Evolutionary conservation across 257 asterid genomes (phyloP).

Genomic region (Ajuga chamaepitys): DNA sequence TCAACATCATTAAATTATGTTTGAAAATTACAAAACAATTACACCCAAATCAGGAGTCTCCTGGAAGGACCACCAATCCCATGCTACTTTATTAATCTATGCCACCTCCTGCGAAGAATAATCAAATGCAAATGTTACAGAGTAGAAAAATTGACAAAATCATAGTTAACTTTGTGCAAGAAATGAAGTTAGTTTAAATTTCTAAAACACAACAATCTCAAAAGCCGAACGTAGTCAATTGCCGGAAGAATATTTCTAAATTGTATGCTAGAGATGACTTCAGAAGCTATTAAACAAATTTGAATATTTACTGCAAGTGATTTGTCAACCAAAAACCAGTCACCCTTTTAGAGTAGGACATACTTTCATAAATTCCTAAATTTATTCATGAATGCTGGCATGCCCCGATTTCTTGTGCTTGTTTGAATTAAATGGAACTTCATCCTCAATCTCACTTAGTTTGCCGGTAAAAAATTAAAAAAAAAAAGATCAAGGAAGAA

Average conservation of each 20-base stretch:
- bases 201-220: background rate
- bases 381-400: background rate
- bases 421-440: background rate
- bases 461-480: background rate
- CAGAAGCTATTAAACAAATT: background rate
- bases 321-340: background rate
- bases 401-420: background rate
- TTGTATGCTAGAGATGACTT: background rate
- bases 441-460: background rate
- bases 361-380: background rate
- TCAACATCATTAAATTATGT: background rate
- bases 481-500: background rate
- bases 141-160: background rate
- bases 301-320: background rate
- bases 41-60: background rate
- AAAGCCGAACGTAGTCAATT: background rate
- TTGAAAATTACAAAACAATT: background rate
- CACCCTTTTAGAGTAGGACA: background rate
- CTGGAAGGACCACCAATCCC: background rate
- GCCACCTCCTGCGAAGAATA: conserved; percentile 4
- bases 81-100: conserved; percentile 8
- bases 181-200: background rate
- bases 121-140: background rate
- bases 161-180: background rate
- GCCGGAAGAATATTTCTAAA: background rate